Conservation (phyloP, 1,139 yeast species). For the Suhomyces kunorum region DNA sequence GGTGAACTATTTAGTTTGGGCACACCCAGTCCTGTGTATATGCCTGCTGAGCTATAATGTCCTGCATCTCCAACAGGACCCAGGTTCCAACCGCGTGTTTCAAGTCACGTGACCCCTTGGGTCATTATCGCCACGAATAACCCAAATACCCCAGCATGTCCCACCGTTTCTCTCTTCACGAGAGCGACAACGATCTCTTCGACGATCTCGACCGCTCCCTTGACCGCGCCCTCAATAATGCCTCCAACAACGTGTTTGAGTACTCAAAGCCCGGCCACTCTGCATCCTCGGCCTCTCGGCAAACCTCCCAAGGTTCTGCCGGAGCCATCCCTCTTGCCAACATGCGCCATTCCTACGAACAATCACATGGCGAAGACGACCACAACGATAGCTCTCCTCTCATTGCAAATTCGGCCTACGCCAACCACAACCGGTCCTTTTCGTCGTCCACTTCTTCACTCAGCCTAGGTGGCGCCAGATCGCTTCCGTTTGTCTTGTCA, state of each 20-base stretch:
- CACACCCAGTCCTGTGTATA: no score
- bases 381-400: slow-evolving; percentile 33
- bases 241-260: slow-evolving; percentile 34
- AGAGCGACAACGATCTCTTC: slow-evolving; percentile 31
- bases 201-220: slow-evolving; percentile 48
- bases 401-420: slow-evolving; percentile 21
- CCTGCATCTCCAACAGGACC: no score
- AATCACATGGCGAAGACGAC: slow-evolving; percentile 11
- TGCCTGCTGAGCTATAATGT: no score
- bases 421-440: slow-evolving; percentile 22
- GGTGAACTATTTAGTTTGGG: no score
- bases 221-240: slow-evolving; percentile 45
- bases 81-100: no score
- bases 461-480: slow-evolving; percentile 13
- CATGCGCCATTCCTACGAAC: slow-evolving; percentile 15
- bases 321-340: slow-evolving; percentile 34
- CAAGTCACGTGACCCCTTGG: slow-evolving; percentile 1
- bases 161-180: slow-evolving; percentile 13
- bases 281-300: slow-evolving; percentile 19
- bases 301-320: slow-evolving; percentile 29
- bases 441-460: slow-evolving; percentile 25
- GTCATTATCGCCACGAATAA: slow-evolving; percentile 5
- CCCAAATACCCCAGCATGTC: slow-evolving; percentile 3
- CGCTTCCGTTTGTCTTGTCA: slow-evolving; percentile 17
- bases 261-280: slow-evolving; percentile 15